Evolutionary conservation across 164 flowering plant genomes (phyloP).

Genomic region (Echeveria elegans): DNA sequence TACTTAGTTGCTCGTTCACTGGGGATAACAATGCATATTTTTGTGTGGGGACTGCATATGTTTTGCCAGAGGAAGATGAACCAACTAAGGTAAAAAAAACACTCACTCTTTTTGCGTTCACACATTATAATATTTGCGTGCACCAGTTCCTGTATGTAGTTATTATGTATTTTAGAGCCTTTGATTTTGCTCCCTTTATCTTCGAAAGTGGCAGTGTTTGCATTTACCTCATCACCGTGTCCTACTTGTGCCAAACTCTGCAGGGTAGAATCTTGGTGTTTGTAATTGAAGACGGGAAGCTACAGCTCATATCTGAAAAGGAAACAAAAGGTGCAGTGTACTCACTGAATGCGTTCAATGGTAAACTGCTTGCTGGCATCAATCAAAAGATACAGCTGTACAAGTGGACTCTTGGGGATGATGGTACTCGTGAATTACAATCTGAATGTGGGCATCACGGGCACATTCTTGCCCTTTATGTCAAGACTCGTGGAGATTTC

Average conservation of each 20-base stretch:
- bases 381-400: conserved; percentile 94
- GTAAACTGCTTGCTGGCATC: conserved; percentile 90
- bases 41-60: conserved; percentile 95
- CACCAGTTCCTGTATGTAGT: too few species aligned
- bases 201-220: too few species aligned
- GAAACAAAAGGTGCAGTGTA: conserved; percentile 97
- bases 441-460: conserved; percentile 98
- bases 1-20: conserved; percentile 88
- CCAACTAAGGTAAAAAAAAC: conserved; percentile 59
- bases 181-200: too few species aligned
- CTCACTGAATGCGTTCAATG: conserved; percentile 86
- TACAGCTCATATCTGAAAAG: conserved; percentile 82
- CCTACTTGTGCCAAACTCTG: too few species aligned
- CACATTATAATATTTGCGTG: too few species aligned
- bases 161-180: too few species aligned
- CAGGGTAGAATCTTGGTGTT: conserved; percentile 85
- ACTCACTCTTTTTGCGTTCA: too few species aligned
- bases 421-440: conserved; percentile 11
- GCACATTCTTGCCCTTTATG: conserved; percentile 90
- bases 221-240: too few species aligned
- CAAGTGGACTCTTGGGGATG: background rate
- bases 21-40: conserved; percentile 86
- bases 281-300: conserved; percentile 83
- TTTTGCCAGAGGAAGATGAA: conserved; percentile 86
- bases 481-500: conserved; percentile 96